phyloP scores from a whole-genome alignment of 352 stramenopile genomes.

The Phytopythium montanum region DNA sequence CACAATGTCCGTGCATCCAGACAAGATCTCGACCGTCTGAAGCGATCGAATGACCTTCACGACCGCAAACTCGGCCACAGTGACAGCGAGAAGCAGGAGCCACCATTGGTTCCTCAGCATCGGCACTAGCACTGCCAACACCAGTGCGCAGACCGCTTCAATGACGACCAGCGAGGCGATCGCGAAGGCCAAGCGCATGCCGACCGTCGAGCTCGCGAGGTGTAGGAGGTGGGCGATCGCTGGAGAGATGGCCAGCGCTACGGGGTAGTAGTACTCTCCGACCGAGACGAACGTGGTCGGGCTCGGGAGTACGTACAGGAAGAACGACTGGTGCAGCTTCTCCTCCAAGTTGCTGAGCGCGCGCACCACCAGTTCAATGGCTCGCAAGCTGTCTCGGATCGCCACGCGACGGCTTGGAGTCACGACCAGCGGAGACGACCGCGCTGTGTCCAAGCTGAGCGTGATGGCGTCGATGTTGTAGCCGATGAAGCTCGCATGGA shows the following conservation, averaged over 20 bases:
- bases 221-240: conserved; percentile 57
- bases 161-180: conserved; percentile 32
- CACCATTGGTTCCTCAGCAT: conserved; percentile 15
- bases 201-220: conserved; percentile 42
- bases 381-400: conserved; percentile 37
- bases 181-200: conserved; percentile 63
- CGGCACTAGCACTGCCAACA: conserved; percentile 13
- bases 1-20: conserved; percentile 32
- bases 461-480: conserved; percentile 88
- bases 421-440: neutral
- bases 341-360: conserved; percentile 86
- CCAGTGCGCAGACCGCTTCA: conserved; percentile 21
- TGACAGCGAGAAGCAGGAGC: conserved; percentile 21
- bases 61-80: conserved; percentile 3
- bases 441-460: conserved; percentile 16
- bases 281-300: conserved; percentile 79
- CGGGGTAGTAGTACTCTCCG: conserved; percentile 82
- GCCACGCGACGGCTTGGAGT: neutral
- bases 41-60: conserved; percentile 19
- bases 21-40: conserved; percentile 25
- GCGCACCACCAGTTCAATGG: conserved; percentile 65
- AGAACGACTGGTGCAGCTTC: conserved; percentile 88
- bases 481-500: conserved; percentile 76
- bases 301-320: conserved; percentile 79
- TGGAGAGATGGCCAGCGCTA: conserved; percentile 66